These are phyloP conservation scores for Dipteronia sinensis DNA, from an alignment of 345 rosid genomes.

Conservation along the genomic window DNA sequence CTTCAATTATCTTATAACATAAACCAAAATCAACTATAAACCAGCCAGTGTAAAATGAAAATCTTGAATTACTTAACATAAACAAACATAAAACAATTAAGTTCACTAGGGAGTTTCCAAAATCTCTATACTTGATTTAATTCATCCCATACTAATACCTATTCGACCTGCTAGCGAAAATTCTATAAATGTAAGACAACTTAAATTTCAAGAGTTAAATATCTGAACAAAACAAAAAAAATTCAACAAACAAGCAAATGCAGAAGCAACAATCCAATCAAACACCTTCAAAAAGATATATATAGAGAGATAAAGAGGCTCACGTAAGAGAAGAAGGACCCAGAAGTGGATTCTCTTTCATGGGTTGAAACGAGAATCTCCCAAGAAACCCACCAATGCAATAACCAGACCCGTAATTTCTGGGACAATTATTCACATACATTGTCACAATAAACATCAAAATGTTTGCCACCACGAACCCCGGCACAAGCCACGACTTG, in stretches of 20 bases:
- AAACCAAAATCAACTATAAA: neutral
- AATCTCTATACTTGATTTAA: neutral
- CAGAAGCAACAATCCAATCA: neutral
- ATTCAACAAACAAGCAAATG: neutral
- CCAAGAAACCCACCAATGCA: conserved; percentile 72
- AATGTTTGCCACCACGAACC: conserved; percentile 61
- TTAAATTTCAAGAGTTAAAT: no score
- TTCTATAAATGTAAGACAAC: neutral
- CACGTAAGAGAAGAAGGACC: conserved; percentile 91
- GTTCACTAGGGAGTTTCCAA: neutral
- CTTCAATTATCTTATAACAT: no score
- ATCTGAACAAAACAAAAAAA: neutral
- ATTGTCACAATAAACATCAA: conserved; percentile 57
- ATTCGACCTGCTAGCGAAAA: neutral
- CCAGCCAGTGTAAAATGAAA: neutral
- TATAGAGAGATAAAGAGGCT: conserved; percentile 30
- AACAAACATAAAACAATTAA: no score
- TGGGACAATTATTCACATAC: conserved; percentile 87
- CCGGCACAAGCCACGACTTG: conserved; percentile 82
- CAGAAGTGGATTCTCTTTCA: conserved; percentile 88
- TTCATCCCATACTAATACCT: neutral
- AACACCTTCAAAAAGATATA: neutral
- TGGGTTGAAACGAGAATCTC: conserved; percentile 81
- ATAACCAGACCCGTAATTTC: conserved; percentile 33
- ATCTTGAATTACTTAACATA: neutral